Conservation (phyloP, 2,329 filamentous ascomycete genomes). For the Alternaria rosae region DNA sequence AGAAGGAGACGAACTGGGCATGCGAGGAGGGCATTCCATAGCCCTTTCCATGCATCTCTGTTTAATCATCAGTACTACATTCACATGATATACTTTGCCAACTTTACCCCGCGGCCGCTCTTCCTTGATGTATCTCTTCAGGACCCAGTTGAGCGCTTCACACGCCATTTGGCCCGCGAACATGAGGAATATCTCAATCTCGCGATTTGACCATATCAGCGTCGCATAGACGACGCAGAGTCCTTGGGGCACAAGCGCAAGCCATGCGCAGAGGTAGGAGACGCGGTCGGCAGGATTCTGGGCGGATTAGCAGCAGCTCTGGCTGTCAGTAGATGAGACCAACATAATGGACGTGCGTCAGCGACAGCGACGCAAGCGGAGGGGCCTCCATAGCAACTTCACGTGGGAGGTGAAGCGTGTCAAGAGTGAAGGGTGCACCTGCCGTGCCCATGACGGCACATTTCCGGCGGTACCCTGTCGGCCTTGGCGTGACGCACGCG, state of each 20-base stretch:
- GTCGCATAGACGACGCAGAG: constrained; percentile 90
- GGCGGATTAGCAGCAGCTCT: constrained; percentile 24
- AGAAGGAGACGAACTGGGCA: constrained; percentile 93
- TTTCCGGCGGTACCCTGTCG: constrained; percentile 5
- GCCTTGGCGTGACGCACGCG: constrained; percentile 12
- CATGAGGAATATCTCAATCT: constrained; percentile 87
- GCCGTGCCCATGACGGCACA: constrained; percentile 6
- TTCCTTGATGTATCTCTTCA: constrained; percentile 93
- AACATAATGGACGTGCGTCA: constrained; percentile 97
- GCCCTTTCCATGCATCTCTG: constrained; percentile 81
- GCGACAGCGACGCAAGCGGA: constrained; percentile 84
- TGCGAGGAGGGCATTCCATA: constrained; percentile 98
- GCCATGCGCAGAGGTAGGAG: constrained; percentile 89
- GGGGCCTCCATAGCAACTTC: constrained; percentile 54
- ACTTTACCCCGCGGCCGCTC: constrained; percentile 79
- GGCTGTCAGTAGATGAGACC: constrained; percentile 35
- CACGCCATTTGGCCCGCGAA: constrained; percentile 91
- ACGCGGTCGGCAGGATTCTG: constrained; percentile 86
- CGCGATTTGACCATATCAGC: constrained; percentile 87
- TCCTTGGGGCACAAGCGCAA: constrained; percentile 91
- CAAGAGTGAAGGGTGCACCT: constrained; percentile 14
- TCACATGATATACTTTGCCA: neutral
- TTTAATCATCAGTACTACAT: constrained; percentile 1
- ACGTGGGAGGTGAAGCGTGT: neutral
- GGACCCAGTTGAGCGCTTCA: constrained; percentile 85